These are phyloP conservation scores for Blastobotrys chiropterorum DNA, from an alignment of 805 yeast species.

Conservation along the genomic window DNA sequence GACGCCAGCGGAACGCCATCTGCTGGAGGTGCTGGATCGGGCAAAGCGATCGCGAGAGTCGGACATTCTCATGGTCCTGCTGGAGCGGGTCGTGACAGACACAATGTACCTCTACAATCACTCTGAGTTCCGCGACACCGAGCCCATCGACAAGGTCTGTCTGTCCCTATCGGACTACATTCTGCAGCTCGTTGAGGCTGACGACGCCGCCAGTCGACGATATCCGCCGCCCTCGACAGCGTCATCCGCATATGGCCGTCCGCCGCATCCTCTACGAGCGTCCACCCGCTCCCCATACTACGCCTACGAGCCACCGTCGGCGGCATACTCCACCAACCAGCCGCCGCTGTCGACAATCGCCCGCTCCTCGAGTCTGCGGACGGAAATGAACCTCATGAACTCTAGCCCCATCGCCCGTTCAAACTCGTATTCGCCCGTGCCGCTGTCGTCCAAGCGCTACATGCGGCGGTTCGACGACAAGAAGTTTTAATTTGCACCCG, in stretches of 20 bases:
- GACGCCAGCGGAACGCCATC: slow-evolving; percentile 21
- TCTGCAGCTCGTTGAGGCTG: slow-evolving; percentile 2
- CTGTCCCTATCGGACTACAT: slow-evolving; percentile 18
- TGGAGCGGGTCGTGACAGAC: slow-evolving; percentile 21
- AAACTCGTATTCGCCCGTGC: not conserved
- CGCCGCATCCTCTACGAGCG: not conserved
- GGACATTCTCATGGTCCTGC: slow-evolving; percentile 18
- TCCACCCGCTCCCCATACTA: not conserved
- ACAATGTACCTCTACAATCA: slow-evolving; percentile 17
- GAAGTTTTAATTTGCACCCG: not conserved
- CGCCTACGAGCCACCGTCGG: not conserved
- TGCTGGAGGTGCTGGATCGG: slow-evolving; percentile 16
- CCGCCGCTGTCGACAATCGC: too few species aligned
- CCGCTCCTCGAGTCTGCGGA: not conserved
- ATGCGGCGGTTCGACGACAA: not conserved
- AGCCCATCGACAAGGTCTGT: slow-evolving; percentile 16
- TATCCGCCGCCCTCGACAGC: not conserved
- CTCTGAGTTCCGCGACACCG: slow-evolving; percentile 1
- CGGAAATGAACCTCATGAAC: not conserved
- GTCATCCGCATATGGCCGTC: not conserved
- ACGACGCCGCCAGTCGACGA: not conserved
- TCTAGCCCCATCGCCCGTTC: not conserved
- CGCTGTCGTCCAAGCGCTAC: not conserved
- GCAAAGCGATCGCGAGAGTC: slow-evolving; percentile 14
- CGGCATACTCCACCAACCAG: not conserved